Percentiles rank a stretch among this genome's conserved stretches.
Evolutionary conservation across 345 rosid species (phyloP).

Genomic region (Eucalyptus curtisii): DNA sequence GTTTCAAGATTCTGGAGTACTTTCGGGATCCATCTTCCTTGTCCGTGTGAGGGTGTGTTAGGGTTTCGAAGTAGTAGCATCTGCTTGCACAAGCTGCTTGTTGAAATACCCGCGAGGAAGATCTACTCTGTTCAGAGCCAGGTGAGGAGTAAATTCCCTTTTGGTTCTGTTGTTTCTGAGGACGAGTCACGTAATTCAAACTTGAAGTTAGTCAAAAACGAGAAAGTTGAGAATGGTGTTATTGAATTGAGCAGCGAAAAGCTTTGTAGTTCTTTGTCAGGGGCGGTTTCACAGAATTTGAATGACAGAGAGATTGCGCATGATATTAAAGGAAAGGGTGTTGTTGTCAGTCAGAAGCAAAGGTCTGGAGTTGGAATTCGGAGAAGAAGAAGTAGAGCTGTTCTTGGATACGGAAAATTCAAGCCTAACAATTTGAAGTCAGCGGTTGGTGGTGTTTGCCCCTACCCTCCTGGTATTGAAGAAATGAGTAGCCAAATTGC

Average conservation of each 20-base stretch:
- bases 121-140: constrained; percentile 34
- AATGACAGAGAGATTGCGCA: constrained; percentile 18
- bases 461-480: constrained; percentile 2
- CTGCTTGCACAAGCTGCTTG: constrained; percentile 42
- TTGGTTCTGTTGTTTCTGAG: constrained; percentile 12
- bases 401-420: constrained; percentile 17
- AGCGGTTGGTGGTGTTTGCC: constrained; percentile 6
- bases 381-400: constrained; percentile 28
- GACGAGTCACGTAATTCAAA: constrained; percentile 12
- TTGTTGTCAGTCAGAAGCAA: constrained; percentile 29
- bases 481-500: constrained; percentile 10
- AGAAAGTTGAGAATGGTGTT: constrained; percentile 1
- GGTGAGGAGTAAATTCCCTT: constrained; percentile 28
- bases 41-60: constrained; percentile 45
- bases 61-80: constrained; percentile 17
- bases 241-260: constrained; percentile 13
- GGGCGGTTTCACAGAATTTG: constrained; percentile 5
- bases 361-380: constrained; percentile 6
- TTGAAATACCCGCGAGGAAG: constrained; percentile 34
- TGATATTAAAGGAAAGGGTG: constrained; percentile 35
- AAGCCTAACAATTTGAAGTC: not conserved
- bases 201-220: not conserved
- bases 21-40: constrained; percentile 44
- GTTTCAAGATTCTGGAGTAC: constrained; percentile 26
- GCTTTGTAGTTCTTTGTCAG: constrained; percentile 5